A percentile compares a stretch with the other conserved stretches of the same genome.
These are phyloP conservation scores for Datura wrightii DNA, from an alignment of 257 asterid species.

Conservation along the genomic window DNA sequence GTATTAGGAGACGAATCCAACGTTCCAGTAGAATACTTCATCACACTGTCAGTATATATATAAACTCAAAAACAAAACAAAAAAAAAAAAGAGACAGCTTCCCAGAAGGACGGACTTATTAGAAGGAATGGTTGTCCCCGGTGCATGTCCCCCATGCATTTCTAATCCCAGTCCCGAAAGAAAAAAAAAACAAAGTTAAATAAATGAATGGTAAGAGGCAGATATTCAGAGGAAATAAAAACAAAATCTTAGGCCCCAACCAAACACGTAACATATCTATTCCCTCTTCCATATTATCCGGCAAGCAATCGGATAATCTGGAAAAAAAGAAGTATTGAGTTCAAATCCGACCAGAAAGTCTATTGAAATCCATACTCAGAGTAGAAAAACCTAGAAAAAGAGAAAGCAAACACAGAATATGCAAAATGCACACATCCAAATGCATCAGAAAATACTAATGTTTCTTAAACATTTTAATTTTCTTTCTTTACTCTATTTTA, in stretches of 20 bases:
- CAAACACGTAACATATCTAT: slow-evolving; percentile 36
- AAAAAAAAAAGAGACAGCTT: not conserved
- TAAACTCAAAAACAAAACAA: too few species aligned
- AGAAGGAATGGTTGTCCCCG: not conserved
- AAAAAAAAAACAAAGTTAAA: not conserved
- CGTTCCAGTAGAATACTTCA: too few species aligned
- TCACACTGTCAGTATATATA: too few species aligned
- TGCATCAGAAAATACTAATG: slow-evolving; percentile 31
- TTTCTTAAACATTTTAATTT: not conserved
- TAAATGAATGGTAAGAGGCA: not conserved
- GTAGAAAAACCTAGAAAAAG: slow-evolving; percentile 41
- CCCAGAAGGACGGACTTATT: slow-evolving; percentile 1
- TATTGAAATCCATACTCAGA: slow-evolving; percentile 34
- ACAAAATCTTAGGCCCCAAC: slow-evolving; percentile 34
- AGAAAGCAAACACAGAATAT: slow-evolving; percentile 32
- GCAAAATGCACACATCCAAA: slow-evolving; percentile 39
- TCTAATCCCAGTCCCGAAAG: not conserved
- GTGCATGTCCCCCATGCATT: slow-evolving; percentile 14
- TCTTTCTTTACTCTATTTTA: not conserved
- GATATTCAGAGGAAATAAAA: not conserved
- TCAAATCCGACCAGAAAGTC: slow-evolving; percentile 40
- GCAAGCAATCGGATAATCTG: slow-evolving; percentile 45
- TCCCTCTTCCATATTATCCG: slow-evolving; percentile 37
- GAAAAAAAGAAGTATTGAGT: slow-evolving; percentile 40
- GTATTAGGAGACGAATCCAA: too few species aligned